Evolutionary conservation across 257 asterid species (phyloP), one percentile per base, ranked within the genome.

Genomic region (Solanum corneliomulleri): DNA sequence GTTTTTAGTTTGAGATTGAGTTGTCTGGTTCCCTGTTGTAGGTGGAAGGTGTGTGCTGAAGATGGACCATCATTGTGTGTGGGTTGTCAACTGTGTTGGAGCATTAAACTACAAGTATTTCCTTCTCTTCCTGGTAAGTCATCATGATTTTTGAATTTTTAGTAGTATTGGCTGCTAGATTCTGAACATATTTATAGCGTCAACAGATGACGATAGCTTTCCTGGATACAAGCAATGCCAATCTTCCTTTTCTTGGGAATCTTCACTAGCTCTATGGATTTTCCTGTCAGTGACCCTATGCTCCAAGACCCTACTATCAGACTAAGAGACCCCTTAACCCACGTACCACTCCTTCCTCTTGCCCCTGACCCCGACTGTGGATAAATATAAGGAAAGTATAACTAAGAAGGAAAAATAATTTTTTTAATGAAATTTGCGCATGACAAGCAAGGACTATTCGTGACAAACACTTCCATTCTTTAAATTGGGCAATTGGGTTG

Each of bases 61-160:
- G 93, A 97, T 97, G 99, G 99, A 97, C 90, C 99, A 97, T 92
- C 99, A 97, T 91, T 97, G 99, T 92, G 98, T 97, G 78, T 97
- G 99, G 99, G 99, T 97, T 90, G 98, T 97, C 88, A 97, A 97
- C 74, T 97, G 99, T 87, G 99, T 97, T 70, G 99, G 99, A 87
- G 99, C 99, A 85, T 90, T 96, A 91, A 97, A 96, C 94, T 97
- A 97, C 94, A 97, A 97, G 90, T 92, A 95, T 89, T 96, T 97
- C 89, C 99, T 97, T 91, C 98, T 97, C 92, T 97, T 97, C 94
- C 92, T 97, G 97, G 99, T 97, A 92, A 21, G 92, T 20, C 29
- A 77, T 87, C 66, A 84, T 14, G 56, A 80, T 29, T 47, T 29
- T 47, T 47, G 44, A 80, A 29, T 80, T 47, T 9, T 29, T 42